These are phyloP conservation scores for Agaricus subrufescens DNA, from an alignment of 768 basidiomycete genomes.

Conservation along the genomic window DNA sequence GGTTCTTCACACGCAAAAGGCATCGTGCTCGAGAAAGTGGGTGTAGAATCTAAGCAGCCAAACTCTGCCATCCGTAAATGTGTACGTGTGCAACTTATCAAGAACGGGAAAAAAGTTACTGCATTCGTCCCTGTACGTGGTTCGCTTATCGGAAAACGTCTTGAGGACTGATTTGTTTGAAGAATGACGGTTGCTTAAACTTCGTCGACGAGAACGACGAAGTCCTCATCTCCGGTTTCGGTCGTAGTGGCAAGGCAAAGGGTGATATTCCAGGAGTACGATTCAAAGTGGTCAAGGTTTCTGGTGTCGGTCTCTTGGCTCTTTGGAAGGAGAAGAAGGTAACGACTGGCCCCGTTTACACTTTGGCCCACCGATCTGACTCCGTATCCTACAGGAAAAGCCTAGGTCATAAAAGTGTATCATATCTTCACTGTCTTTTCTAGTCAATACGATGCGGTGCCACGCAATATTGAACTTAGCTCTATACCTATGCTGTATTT, in stretches of 20 bases:
- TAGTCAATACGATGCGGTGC: not conserved
- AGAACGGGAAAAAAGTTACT: slow-evolving; percentile 99
- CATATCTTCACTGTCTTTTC: slow-evolving; percentile 12
- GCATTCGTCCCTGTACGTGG: slow-evolving; percentile 94
- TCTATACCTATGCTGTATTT: slow-evolving; percentile 17
- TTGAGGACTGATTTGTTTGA: slow-evolving; percentile 7
- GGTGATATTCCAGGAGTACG: slow-evolving; percentile 99
- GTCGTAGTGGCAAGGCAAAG: slow-evolving; percentile 99
- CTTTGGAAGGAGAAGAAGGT: slow-evolving; percentile 99
- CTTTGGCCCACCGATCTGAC: not conserved
- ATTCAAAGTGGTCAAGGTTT: slow-evolving; percentile 99
- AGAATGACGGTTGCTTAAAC: slow-evolving; percentile 98
- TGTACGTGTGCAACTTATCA: slow-evolving; percentile 99
- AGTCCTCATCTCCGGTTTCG: slow-evolving; percentile 99
- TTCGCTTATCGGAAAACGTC: not conserved
- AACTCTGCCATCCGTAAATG: slow-evolving; percentile 99
- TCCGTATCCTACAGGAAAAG: slow-evolving; percentile 52
- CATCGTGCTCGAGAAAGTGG: slow-evolving; percentile 99
- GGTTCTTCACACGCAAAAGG: slow-evolving; percentile 99
- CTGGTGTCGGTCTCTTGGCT: slow-evolving; percentile 96
- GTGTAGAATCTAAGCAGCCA: slow-evolving; percentile 99
- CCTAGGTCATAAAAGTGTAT: slow-evolving; percentile 47
- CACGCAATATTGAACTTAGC: not conserved
- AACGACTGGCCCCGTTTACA: slow-evolving; percentile 15
- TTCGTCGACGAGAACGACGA: slow-evolving; percentile 99